Evolutionary conservation across 192 early-diverging fungal genomes (phyloP).

Genomic region (Borealophlyctis nickersoniae): DNA sequence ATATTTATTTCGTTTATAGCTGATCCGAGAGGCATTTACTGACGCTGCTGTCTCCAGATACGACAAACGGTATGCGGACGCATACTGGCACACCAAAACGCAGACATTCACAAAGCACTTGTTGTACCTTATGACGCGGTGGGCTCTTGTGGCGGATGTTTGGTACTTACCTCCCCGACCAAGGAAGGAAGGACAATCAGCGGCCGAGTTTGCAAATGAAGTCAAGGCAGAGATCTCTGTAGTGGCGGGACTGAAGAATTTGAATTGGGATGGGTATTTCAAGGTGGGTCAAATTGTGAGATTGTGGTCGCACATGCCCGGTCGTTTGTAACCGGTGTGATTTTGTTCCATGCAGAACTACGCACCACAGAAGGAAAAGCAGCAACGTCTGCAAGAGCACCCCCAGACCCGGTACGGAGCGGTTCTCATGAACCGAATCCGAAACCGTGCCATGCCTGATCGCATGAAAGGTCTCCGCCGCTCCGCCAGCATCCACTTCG

Average conservation of each 20-base stretch:
- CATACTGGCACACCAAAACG: slow-evolving; percentile 54
- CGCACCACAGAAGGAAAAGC: slow-evolving; percentile 38
- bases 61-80: slow-evolving; percentile 52
- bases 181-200: slow-evolving; percentile 31
- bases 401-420: slow-evolving; percentile 41
- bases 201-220: slow-evolving; percentile 51
- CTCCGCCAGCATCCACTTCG: slow-evolving; percentile 27
- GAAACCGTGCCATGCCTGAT: slow-evolving; percentile 14
- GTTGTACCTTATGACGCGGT: slow-evolving; percentile 59
- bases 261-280: slow-evolving; percentile 59
- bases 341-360: slow-evolving; percentile 24
- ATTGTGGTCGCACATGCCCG: neutral
- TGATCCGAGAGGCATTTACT: slow-evolving; percentile 8
- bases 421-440: slow-evolving; percentile 37
- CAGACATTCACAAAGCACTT: slow-evolving; percentile 51
- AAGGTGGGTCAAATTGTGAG: slow-evolving; percentile 28
- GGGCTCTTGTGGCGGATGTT: slow-evolving; percentile 54
- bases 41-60: slow-evolving; percentile 22
- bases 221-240: slow-evolving; percentile 54
- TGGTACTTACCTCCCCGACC: slow-evolving; percentile 47
- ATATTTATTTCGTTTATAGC: neutral
- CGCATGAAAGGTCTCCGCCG: slow-evolving; percentile 25
- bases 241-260: slow-evolving; percentile 48
- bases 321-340: slow-evolving; percentile 2
- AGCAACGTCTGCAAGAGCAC: slow-evolving; percentile 34